A percentile compares a stretch with the other conserved stretches of the same genome.
phyloP scores from a whole-genome alignment of 2,329 filamentous ascomycete species.

The Microcyclospora tardicrescens region DNA sequence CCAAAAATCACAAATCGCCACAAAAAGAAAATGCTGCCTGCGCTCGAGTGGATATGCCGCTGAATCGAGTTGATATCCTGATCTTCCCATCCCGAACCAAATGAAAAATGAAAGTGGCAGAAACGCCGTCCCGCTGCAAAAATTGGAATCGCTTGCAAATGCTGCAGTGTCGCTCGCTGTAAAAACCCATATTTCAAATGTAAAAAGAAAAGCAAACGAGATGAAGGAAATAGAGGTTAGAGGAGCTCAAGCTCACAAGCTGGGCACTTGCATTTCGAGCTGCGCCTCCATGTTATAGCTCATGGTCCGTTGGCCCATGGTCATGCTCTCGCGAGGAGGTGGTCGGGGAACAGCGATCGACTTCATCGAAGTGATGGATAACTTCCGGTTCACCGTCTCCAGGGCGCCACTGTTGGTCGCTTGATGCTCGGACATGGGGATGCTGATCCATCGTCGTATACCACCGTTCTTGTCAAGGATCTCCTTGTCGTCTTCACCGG shows the following conservation, averaged over 20 bases:
- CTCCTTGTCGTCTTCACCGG: conserved; percentile 28
- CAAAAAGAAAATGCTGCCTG: no score
- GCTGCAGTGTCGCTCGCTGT: not conserved
- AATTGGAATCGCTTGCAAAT: not conserved
- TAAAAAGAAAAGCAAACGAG: not conserved
- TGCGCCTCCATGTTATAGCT: conserved; percentile 13
- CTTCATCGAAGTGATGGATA: conserved; percentile 10
- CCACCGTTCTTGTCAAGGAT: conserved; percentile 16
- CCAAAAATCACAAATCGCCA: no score
- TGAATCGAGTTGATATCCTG: no score
- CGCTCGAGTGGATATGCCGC: no score
- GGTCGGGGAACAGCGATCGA: conserved; percentile 6
- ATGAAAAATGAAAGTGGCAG: no score
- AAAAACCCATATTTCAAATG: not conserved
- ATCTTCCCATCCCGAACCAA: not conserved
- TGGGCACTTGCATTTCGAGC: conserved; percentile 1
- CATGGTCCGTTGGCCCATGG: conserved; percentile 17
- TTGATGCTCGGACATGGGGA: conserved; percentile 9
- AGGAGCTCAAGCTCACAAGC: no score
- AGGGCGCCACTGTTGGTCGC: conserved; percentile 3
- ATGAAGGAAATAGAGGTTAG: not conserved
- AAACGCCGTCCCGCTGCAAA: not conserved
- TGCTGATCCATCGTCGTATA: conserved; percentile 16
- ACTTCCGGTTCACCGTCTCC: conserved; percentile 10
- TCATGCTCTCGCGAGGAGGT: conserved; percentile 11